Percentiles rank a stretch among this genome's conserved stretches.
These are phyloP conservation scores for Coprinellus aureogranulatus DNA, from an alignment of 768 basidiomycete genomes.

Conservation along the genomic window DNA sequence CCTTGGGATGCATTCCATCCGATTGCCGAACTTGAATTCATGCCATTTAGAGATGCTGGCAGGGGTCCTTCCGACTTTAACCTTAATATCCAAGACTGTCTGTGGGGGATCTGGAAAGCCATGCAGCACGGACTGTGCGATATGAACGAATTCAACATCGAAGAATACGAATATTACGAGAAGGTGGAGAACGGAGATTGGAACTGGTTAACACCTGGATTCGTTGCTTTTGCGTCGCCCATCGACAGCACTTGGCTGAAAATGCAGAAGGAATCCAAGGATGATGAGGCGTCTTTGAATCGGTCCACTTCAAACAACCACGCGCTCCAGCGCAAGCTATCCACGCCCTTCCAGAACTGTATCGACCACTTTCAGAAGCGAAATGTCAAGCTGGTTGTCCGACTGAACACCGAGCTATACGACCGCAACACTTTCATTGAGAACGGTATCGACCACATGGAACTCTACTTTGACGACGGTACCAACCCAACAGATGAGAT, in stretches of 20 bases:
- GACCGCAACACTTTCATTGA: slow-evolving; percentile 79
- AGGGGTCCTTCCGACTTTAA: slow-evolving; percentile 90
- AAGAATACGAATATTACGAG: slow-evolving; percentile 92
- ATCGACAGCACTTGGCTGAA: slow-evolving; percentile 81
- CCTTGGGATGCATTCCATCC: slow-evolving; percentile 97
- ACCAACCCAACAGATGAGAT: slow-evolving; percentile 97
- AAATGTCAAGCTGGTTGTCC: slow-evolving; percentile 86
- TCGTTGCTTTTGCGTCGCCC: slow-evolving; percentile 93
- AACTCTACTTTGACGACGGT: slow-evolving; percentile 97
- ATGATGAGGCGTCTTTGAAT: too few species aligned
- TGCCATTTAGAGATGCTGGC: slow-evolving; percentile 95
- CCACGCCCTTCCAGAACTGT: slow-evolving; percentile 83
- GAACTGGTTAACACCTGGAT: slow-evolving; percentile 92
- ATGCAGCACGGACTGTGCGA: slow-evolving; percentile 92
- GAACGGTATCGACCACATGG: slow-evolving; percentile 83
- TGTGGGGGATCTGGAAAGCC: slow-evolving; percentile 85
- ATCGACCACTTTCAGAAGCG: slow-evolving; percentile 89
- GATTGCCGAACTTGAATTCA: slow-evolving; percentile 87
- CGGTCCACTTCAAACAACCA: slow-evolving; percentile 29
- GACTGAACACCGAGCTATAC: slow-evolving; percentile 91
- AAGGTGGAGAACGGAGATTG: slow-evolving; percentile 95
- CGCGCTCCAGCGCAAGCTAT: slow-evolving; percentile 74
- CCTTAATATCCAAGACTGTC: slow-evolving; percentile 88
- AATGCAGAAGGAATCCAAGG: slow-evolving; percentile 56
- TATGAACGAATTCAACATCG: slow-evolving; percentile 89